Percentiles rank a stretch among this genome's conserved stretches.
Conservation (phyloP, 495 filamentous ascomycete genomes). For the Monascus purpureus region DNA sequence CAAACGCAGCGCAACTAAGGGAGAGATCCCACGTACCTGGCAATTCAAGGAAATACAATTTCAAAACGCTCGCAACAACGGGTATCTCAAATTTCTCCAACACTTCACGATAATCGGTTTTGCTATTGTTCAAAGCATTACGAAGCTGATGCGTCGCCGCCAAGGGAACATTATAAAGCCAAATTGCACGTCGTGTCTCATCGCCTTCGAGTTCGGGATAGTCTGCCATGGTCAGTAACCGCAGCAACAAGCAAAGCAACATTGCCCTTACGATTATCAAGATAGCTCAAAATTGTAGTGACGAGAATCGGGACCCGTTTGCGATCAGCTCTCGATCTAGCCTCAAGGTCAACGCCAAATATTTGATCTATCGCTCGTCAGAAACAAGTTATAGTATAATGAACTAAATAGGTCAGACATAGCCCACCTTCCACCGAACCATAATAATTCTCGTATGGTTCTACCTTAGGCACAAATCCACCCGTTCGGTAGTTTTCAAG, state of each 20-base stretch:
- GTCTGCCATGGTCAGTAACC: constrained; percentile 28
- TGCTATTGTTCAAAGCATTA: constrained; percentile 73
- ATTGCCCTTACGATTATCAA: constrained; percentile 60
- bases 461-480: constrained; percentile 79
- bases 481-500: constrained; percentile 98
- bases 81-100: constrained; percentile 82
- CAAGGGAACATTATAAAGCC: constrained; percentile 85
- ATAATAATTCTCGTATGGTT: constrained; percentile 97
- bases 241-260: constrained; percentile 1
- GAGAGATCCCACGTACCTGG: constrained; percentile 47
- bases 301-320: constrained; percentile 91
- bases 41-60: constrained; percentile 90
- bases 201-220: constrained; percentile 98
- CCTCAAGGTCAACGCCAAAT: constrained; percentile 94
- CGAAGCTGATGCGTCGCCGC: constrained; percentile 75
- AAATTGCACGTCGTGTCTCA: constrained; percentile 81
- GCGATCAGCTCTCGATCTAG: constrained; percentile 77
- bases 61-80: constrained; percentile 84
- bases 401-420: not conserved
- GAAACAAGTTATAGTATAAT: not conserved
- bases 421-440: constrained; percentile 70
- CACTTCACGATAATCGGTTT: constrained; percentile 58
- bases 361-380: constrained; percentile 55
- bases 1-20: not conserved
- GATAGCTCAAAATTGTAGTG: constrained; percentile 81